Percentiles rank a stretch among this genome's conserved stretches.
These are phyloP conservation scores for Quercus cerris DNA, from an alignment of 306 rosid genomes.

Conservation along the genomic window DNA sequence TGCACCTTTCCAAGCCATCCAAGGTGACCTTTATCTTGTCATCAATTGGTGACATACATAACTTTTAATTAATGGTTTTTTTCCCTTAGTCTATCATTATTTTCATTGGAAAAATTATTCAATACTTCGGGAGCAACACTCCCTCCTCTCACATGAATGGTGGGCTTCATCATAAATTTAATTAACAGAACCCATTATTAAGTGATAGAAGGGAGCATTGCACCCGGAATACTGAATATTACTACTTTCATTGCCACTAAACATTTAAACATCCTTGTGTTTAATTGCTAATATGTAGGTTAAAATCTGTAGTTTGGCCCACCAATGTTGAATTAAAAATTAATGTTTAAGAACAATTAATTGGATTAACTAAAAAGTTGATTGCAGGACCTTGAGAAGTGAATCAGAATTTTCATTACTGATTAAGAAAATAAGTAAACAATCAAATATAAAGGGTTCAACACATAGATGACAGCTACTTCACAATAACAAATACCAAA, in stretches of 20 bases:
- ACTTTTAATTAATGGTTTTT: not conserved
- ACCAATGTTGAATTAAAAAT: not conserved
- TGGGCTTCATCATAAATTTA: too few species aligned
- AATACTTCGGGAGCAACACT: too few species aligned
- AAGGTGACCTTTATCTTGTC: not conserved
- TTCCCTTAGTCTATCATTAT: not conserved
- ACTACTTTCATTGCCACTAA: not conserved
- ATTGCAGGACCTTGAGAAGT: not conserved
- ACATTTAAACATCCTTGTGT: not conserved
- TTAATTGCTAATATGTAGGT: not conserved
- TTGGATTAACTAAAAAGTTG: not conserved
- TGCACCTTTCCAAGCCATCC: not conserved
- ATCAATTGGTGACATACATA: not conserved
- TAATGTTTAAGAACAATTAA: not conserved
- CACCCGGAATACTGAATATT: not conserved
- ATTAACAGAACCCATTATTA: too few species aligned
- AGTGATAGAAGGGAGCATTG: too few species aligned
- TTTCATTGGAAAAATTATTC: too few species aligned
- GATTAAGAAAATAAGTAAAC: not conserved
- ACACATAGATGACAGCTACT: not conserved
- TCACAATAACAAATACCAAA: not conserved
- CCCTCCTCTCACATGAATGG: too few species aligned
- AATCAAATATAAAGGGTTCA: not conserved
- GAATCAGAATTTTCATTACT: not conserved
- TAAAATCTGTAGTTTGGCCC: not conserved